phyloP scores from a whole-genome alignment of 495 filamentous ascomycete species.

The Polyplosphaeria fusca region DNA sequence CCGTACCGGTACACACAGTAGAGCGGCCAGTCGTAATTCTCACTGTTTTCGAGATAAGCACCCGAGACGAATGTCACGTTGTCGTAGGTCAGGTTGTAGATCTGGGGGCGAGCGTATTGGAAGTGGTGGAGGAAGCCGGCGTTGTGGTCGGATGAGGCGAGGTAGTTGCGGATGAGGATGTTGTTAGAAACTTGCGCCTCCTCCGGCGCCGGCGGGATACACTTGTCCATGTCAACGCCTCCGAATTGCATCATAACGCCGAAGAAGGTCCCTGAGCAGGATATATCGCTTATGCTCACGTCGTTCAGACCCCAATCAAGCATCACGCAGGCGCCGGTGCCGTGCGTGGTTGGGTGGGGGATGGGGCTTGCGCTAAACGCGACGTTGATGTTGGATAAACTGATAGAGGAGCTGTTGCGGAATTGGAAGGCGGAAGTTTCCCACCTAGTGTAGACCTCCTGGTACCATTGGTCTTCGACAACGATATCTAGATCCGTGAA shows the following conservation, averaged over 20 bases:
- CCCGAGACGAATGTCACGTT: background rate
- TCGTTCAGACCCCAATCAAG: background rate
- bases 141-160: background rate
- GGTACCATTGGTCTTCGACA: constrained; percentile 3
- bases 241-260: background rate
- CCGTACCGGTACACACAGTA: background rate
- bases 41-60: background rate
- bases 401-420: background rate
- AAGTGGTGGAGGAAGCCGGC: background rate
- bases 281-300: background rate
- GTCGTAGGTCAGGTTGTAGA: background rate
- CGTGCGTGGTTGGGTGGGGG: background rate
- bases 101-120: background rate
- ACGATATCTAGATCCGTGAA: constrained; percentile 1
- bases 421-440: background rate
- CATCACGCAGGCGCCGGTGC: background rate
- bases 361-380: background rate
- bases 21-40: background rate
- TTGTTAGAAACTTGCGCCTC: background rate
- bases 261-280: background rate
- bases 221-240: background rate
- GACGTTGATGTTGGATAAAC: background rate
- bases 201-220: background rate
- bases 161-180: background rate
- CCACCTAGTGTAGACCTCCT: background rate